Conservation (phyloP, 176 grass and related monocot species). For the Miscanthus lutarioriparius region DNA sequence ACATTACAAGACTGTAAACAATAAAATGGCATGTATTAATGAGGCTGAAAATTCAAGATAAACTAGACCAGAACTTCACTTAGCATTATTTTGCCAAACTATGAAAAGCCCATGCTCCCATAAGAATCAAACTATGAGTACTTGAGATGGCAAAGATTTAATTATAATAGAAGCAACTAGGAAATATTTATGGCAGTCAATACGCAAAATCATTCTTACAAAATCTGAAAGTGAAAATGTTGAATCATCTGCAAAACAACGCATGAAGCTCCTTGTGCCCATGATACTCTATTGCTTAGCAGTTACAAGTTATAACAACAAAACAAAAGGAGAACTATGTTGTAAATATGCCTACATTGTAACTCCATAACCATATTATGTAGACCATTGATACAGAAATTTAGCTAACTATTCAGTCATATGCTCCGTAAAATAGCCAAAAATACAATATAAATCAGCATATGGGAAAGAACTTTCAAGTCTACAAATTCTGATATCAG, state of each 20-base stretch:
- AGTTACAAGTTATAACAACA: conserved; percentile 11
- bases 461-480: background rate
- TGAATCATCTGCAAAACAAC: background rate
- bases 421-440: background rate
- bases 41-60: background rate
- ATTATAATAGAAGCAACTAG: background rate
- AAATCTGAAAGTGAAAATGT: background rate
- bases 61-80: conserved; percentile 2
- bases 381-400: background rate
- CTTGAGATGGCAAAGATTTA: background rate
- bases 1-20: no score
- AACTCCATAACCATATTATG: background rate
- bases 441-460: conserved; percentile 10
- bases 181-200: background rate
- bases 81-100: conserved; percentile 5
- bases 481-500: background rate
- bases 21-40: background rate
- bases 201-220: conserved; percentile 15
- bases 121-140: background rate
- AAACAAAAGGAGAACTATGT: conserved; percentile 5
- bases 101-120: background rate
- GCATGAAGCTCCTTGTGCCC: background rate
- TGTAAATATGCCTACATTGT: background rate
- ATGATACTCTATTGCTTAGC: background rate
- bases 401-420: background rate